Evolutionary conservation across 2,329 filamentous ascomycete genomes (phyloP).

Genomic region (Pseudonectria foliicola): DNA sequence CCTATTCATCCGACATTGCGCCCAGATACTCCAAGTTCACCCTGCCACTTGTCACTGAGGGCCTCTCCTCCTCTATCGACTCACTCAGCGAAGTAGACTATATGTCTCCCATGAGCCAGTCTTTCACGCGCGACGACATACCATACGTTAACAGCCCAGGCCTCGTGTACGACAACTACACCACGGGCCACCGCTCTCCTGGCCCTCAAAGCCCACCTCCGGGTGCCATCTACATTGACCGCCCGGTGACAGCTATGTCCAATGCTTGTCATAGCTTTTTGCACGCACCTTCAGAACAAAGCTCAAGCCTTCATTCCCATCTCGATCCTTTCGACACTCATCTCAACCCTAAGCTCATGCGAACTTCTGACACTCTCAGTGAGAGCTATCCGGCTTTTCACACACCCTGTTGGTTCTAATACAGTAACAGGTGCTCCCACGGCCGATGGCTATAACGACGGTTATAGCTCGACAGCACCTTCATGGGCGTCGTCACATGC

Average conservation of each 20-base stretch:
- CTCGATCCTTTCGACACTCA: constrained; percentile 51
- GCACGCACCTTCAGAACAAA: constrained; percentile 53
- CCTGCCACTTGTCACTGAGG: constrained; percentile 40
- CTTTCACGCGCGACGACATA: constrained; percentile 50
- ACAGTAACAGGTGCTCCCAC: constrained; percentile 42
- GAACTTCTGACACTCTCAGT: constrained; percentile 51
- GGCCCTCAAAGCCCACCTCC: constrained; percentile 49
- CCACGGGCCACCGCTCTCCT: constrained; percentile 42
- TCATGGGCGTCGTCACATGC: constrained; percentile 38
- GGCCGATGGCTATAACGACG: constrained; percentile 45
- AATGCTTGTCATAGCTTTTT: constrained; percentile 55
- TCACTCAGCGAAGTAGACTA: constrained; percentile 58
- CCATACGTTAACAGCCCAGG: constrained; percentile 49
- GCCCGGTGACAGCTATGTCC: constrained; percentile 39
- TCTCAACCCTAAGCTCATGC: constrained; percentile 44
- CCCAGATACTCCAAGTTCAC: constrained; percentile 39
- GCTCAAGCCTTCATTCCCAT: constrained; percentile 54
- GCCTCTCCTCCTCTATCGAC: constrained; percentile 49
- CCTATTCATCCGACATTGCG: constrained; percentile 36
- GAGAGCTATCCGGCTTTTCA: constrained; percentile 31
- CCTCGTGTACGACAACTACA: constrained; percentile 51
- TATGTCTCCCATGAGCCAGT: constrained; percentile 52
- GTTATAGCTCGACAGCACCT: constrained; percentile 39
- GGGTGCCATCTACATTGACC: constrained; percentile 46
- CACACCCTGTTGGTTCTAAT: constrained; percentile 31